Conservation (phyloP, 805 yeast species). For the Candida xyloterini region DNA sequence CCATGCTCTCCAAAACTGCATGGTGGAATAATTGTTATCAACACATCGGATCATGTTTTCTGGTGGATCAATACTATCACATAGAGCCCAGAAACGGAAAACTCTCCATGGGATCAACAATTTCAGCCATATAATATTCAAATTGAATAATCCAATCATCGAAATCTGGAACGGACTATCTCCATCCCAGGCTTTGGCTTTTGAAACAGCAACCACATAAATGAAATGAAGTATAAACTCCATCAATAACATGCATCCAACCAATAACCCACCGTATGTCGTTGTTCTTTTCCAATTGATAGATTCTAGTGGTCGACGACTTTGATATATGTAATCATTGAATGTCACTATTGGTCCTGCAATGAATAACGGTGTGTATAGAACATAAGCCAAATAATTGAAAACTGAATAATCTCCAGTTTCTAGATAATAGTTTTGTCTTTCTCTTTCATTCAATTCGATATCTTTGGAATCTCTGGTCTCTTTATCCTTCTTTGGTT, state of each 20-base stretch:
- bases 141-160: slow-evolving; percentile 88
- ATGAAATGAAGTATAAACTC: slow-evolving; percentile 83
- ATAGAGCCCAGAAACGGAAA: slow-evolving; percentile 85
- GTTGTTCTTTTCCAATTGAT: slow-evolving; percentile 51
- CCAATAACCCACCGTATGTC: slow-evolving; percentile 64
- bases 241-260: slow-evolving; percentile 79
- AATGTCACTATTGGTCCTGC: slow-evolving; percentile 95
- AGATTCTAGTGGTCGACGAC: slow-evolving; percentile 55
- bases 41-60: slow-evolving; percentile 97
- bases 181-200: slow-evolving; percentile 84
- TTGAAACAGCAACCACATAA: slow-evolving; percentile 91
- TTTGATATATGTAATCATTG: slow-evolving; percentile 85
- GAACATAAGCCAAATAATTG: slow-evolving; percentile 71
- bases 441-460: slow-evolving; percentile 51
- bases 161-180: slow-evolving; percentile 90
- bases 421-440: slow-evolving; percentile 64
- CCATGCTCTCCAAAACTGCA: slow-evolving; percentile 99
- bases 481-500: slow-evolving; percentile 25
- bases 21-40: slow-evolving; percentile 87
- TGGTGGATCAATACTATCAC: slow-evolving; percentile 95
- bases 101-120: slow-evolving; percentile 93
- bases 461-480: slow-evolving; percentile 5
- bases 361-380: slow-evolving; percentile 85
- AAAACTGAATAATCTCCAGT: slow-evolving; percentile 55
- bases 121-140: slow-evolving; percentile 91